Conservation (phyloP, 2,329 filamentous ascomycete species). For the Fusarium longipes region DNA sequence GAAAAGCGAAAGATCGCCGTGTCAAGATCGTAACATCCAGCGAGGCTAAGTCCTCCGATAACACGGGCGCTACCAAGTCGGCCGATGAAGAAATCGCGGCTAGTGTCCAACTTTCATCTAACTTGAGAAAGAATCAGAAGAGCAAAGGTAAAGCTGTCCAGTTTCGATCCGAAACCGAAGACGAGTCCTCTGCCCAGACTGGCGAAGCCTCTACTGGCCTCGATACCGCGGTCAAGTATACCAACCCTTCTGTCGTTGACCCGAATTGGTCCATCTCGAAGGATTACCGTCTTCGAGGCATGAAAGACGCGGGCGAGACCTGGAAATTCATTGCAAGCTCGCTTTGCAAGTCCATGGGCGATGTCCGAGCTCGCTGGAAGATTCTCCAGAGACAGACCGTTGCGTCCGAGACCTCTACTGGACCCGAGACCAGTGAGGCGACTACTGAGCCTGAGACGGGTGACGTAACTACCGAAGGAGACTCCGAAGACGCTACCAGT, state of each 20-base stretch:
- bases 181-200: constrained; percentile 9
- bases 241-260: not conserved
- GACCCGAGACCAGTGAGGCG: not conserved
- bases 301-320: constrained; percentile 49
- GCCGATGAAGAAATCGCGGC: not conserved
- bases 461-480: not conserved
- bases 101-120: not conserved
- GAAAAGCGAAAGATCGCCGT: not conserved
- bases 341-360: constrained; percentile 46
- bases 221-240: constrained; percentile 8
- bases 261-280: constrained; percentile 52
- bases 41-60: not conserved
- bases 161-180: constrained; percentile 8
- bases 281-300: constrained; percentile 49
- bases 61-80: constrained; percentile 1
- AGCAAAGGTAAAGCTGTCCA: constrained; percentile 5
- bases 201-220: constrained; percentile 9
- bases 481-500: not conserved
- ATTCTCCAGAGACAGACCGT: constrained; percentile 43
- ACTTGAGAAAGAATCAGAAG: constrained; percentile 22
- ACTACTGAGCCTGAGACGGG: not conserved
- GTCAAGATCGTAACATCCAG: constrained; percentile 12
- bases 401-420: not conserved
- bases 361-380: constrained; percentile 50
- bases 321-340: constrained; percentile 49